phyloP scores from a whole-genome alignment of 176 grass and related monocot species.

The Oryza officinalis region DNA sequence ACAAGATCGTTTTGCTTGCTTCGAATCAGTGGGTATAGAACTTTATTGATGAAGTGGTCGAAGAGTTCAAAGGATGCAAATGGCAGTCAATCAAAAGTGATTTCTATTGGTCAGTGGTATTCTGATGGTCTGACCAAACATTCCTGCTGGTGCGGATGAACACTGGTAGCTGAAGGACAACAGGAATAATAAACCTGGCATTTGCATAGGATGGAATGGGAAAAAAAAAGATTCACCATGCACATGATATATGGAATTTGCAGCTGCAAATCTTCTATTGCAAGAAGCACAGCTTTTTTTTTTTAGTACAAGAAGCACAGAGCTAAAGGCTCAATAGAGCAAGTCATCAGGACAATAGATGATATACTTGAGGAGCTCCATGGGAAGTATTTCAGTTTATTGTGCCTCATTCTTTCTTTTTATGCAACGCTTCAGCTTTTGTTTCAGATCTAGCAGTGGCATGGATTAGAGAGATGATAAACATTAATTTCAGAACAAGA shows the following conservation, averaged over 20 bases:
- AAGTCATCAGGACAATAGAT: background rate
- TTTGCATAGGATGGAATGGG: background rate
- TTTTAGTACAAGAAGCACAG: background rate
- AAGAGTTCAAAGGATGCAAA: background rate
- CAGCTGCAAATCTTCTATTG: background rate
- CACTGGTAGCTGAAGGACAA: background rate
- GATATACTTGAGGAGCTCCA: background rate
- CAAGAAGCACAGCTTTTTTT: background rate
- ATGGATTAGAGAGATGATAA: background rate
- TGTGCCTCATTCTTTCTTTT: background rate
- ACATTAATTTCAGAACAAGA: slow-evolving; percentile 17
- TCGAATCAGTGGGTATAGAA: background rate
- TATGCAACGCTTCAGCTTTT: background rate
- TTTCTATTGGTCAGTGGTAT: background rate
- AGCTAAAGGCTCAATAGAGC: background rate
- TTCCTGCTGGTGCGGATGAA: background rate
- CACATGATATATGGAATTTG: background rate
- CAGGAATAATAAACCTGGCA: background rate
- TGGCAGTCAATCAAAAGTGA: background rate
- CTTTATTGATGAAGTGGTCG: background rate
- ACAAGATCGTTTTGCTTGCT: slow-evolving; percentile 8
- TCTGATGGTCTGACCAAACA: slow-evolving; percentile 2
- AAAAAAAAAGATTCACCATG: background rate
- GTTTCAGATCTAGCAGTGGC: slow-evolving; percentile 1
- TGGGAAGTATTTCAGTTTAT: background rate